Evolutionary conservation across 1,284 basidiomycete genomes (phyloP), one percentile per base, ranked within the genome.

Genomic region (Uromyces viciae-fabae): DNA sequence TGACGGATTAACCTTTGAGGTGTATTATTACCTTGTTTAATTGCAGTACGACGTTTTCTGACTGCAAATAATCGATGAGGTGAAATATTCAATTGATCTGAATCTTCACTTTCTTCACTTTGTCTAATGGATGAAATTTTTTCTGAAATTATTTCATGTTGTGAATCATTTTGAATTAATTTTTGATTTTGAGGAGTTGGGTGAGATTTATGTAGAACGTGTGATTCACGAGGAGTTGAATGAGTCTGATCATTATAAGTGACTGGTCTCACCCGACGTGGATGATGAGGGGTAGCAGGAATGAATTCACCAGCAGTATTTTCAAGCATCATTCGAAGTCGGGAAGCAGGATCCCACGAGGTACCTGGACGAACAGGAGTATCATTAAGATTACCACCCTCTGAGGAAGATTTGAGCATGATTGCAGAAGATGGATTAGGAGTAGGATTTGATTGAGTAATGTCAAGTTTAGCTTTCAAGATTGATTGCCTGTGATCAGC

Each of bases 341-440:
- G 31, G 2, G 56, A 58, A 28, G 77, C 54, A 19, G 77, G 77
- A 36, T 79, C 77, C n/a, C 46, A 52, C 1, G 49, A 15, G 7
- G 3, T 28, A 33, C 8, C 14, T 56, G 40, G 25, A 46, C 25
- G 46, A 17, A 33, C 46, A 62, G 28, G 36, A 22, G 54, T 33
- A 33, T 52, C 4, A 33, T 28, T 64, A 28, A 43, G 56, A 28
- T 42, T 68, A 38, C 11, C 52, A 71, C 66, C 49, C 15, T 64
- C 42, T 9, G 77, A 72, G n/a, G 77, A 72, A 40, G 77, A 72
- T 40, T 79, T 79, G 52, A 79, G 11, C 68, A 79, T 79, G n/a
- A 54, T 52, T 33, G n/a, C 38, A n/a, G 64, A 68, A 28, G 38
- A 54, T 4, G 31, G 40, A 3, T 15, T 31, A 4, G 40, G 64